Evolutionary conservation across 768 basidiomycete genomes (phyloP).

Genomic region (Boletales sp.): DNA sequence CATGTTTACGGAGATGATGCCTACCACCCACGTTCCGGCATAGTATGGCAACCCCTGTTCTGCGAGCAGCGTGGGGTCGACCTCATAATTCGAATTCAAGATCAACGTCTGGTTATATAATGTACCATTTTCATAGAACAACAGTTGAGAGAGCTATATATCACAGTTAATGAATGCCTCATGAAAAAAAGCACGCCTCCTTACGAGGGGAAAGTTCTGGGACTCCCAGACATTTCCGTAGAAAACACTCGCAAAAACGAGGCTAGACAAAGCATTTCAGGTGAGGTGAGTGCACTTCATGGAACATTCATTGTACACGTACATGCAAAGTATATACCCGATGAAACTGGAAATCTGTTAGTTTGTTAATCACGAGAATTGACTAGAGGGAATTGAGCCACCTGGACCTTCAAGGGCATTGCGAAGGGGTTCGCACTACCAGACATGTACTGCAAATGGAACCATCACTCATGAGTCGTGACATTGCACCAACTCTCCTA

Average conservation of each 20-base stretch:
- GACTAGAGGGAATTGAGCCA: background rate
- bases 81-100: constrained; percentile 47
- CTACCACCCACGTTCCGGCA: constrained; percentile 23
- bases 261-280: constrained; percentile 16
- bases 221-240: constrained; percentile 54
- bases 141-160: constrained; percentile 40
- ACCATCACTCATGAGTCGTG: background rate
- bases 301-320: constrained; percentile 6
- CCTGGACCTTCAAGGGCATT: constrained; percentile 53
- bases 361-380: background rate
- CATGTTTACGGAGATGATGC: constrained; percentile 15
- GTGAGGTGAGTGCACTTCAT: background rate
- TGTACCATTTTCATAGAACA: constrained; percentile 52
- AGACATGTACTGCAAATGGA: constrained; percentile 18
- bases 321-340: constrained; percentile 53
- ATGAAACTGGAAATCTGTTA: constrained; percentile 42
- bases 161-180: background rate
- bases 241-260: constrained; percentile 34
- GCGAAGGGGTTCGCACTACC: constrained; percentile 42
- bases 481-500: background rate
- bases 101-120: constrained; percentile 50
- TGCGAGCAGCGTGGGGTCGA: constrained; percentile 48
- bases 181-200: constrained; percentile 13
- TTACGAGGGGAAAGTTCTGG: constrained; percentile 56
- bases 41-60: constrained; percentile 36